Base-by-base conservation (phyloP, 139 green algal species). In the Cymbomonas tetramitiformis region DNA sequence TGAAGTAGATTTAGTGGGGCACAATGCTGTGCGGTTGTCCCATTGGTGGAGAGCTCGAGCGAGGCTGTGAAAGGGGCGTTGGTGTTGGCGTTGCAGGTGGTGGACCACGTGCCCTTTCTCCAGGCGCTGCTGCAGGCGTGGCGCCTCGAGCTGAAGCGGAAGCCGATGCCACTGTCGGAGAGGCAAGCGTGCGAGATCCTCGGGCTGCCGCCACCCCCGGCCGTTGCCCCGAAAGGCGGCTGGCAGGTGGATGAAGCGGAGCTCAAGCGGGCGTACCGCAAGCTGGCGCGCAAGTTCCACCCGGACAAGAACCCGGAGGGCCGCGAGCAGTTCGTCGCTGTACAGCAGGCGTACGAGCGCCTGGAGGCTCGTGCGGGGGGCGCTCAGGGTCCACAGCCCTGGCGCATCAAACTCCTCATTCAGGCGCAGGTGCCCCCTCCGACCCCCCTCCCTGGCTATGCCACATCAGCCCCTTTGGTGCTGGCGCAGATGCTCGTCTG, bases 301-400 rank as follows among this genome's bases (percentile, higher is more conserved):
- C 88, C 88, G 0, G 88, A 96, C 76, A 93, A 90, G 61, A 96
- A 96, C 75, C 88, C 88, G 0, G 73, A 75, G 19, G 88, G 83
- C 0, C 68, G 78, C 0, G 81, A 87, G 5, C 66, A 69, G 38
- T 96, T 96, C 59, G 28, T 84, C 53, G 64, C 72, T 21, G 70
- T 94, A 29, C 83, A 93, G 56, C 61, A 68, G 2, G 88, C 88
- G 5, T 96, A 96, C 66, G 83, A 95, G 68, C 72, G n/a, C n/a
- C 26, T 52, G 15, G 9, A 9, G 44, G 9, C 15, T 9, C 21
- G 44, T 9, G 10, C 12, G 10, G 4, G 15, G 4, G 56, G 65
- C 32, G 47, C 44, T 26, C 51, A 69, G n/a, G 78, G 80, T 0
- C 72, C 83, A 1, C 77, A 88, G 69, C 46, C 70, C 25, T 95